Evolutionary conservation across 306 rosid species (phyloP).

Genomic region (Citrullus amarus): DNA sequence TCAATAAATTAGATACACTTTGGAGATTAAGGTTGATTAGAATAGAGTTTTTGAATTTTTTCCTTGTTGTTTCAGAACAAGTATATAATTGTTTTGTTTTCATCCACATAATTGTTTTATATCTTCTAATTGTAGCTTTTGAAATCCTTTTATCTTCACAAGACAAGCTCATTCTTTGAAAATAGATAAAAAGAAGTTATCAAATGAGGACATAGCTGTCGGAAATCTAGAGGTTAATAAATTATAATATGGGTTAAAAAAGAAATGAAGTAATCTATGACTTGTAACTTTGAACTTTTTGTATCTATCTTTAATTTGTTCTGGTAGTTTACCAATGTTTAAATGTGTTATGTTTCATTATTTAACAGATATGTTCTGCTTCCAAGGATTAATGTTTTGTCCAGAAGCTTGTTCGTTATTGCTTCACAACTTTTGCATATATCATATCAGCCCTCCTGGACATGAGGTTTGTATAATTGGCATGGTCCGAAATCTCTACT

Average conservation of each 20-base stretch:
- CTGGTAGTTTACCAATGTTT: not conserved
- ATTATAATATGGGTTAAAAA: not conserved
- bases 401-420: conserved; percentile 80
- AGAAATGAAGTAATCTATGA: not conserved
- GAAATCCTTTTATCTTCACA: not conserved
- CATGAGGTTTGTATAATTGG: conserved; percentile 73
- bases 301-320: not conserved
- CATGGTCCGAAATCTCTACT: conserved; percentile 11
- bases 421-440: conserved; percentile 95
- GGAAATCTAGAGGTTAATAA: not conserved
- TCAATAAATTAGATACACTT: not conserved
- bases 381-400: conserved; percentile 87
- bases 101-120: not conserved
- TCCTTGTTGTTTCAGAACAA: not conserved
- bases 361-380: conserved; percentile 82
- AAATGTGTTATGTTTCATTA: not conserved
- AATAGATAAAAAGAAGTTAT: not conserved
- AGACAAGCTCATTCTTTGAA: not conserved
- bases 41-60: not conserved
- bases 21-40: not conserved
- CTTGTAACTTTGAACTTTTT: not conserved
- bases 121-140: not conserved
- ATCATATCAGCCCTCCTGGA: conserved; percentile 96
- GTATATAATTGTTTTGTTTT: not conserved
- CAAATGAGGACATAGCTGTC: not conserved